A percentile compares a stretch with the other conserved stretches of the same genome.
Conservation (phyloP, 2,329 filamentous ascomycete species). For the Scytalidium lignicola region DNA sequence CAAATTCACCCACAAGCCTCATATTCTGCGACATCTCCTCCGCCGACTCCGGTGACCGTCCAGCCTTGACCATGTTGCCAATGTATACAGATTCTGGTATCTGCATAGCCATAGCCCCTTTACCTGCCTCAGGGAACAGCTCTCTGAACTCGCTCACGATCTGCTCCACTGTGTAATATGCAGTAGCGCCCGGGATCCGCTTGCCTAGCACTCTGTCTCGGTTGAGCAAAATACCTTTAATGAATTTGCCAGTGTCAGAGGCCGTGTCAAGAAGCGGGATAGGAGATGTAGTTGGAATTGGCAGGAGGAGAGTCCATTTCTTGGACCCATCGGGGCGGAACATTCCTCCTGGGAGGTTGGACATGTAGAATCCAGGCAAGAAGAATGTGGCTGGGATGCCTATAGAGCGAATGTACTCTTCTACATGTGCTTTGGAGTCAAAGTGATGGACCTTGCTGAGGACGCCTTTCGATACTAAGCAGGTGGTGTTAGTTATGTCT, state of each 20-base stretch:
- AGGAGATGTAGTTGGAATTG: slow-evolving; percentile 22
- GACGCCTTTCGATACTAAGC: slow-evolving; percentile 33
- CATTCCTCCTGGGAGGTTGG: slow-evolving; percentile 34
- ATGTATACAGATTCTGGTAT: slow-evolving; percentile 38
- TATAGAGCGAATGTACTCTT: slow-evolving; percentile 29
- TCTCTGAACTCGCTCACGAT: slow-evolving; percentile 36
- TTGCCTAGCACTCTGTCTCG: slow-evolving; percentile 36
- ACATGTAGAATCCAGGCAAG: slow-evolving; percentile 46
- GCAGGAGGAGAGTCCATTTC: slow-evolving; percentile 24
- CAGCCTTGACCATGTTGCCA: slow-evolving; percentile 26
- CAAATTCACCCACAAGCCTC: slow-evolving; percentile 43
- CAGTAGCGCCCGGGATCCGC: slow-evolving; percentile 37
- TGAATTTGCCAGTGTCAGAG: slow-evolving; percentile 30
- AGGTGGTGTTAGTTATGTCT: slow-evolving; percentile 1
- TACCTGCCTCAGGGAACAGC: slow-evolving; percentile 35
- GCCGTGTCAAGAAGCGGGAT: slow-evolving; percentile 30
- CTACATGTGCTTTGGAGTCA: slow-evolving; percentile 32
- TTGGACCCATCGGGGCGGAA: slow-evolving; percentile 21
- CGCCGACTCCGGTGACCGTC: slow-evolving; percentile 34
- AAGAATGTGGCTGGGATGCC: slow-evolving; percentile 44
- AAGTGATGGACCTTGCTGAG: slow-evolving; percentile 35
- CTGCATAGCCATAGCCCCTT: slow-evolving; percentile 30
- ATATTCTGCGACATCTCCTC: slow-evolving; percentile 51
- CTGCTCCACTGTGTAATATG: slow-evolving; percentile 35
- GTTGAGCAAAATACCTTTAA: slow-evolving; percentile 26